These are phyloP conservation scores for Cerrena zonata DNA, from an alignment of 1,284 basidiomycete species.

Conservation along the genomic window DNA sequence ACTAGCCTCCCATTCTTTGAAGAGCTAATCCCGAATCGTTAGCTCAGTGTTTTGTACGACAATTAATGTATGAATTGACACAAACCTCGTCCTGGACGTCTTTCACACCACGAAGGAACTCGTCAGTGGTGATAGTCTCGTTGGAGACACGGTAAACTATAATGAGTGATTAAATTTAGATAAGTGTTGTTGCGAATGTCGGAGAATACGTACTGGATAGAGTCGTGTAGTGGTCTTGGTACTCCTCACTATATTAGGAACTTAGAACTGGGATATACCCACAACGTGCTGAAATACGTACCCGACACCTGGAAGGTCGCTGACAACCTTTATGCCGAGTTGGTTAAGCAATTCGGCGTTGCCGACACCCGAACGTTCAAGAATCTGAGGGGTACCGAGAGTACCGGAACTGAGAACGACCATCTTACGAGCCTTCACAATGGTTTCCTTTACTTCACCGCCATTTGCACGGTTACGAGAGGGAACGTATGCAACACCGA, in stretches of 20 bases:
- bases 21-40: constrained; percentile 42
- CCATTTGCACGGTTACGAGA: constrained; percentile 51
- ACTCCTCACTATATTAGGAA: constrained; percentile 47
- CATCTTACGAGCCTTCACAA: constrained; percentile 57
- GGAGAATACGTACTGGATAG: constrained; percentile 43
- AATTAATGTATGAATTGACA: background rate
- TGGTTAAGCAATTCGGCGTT: constrained; percentile 48
- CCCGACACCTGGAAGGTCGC: constrained; percentile 68
- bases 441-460: constrained; percentile 53
- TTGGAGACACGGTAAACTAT: constrained; percentile 66
- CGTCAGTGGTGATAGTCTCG: constrained; percentile 56
- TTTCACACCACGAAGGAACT: constrained; percentile 64
- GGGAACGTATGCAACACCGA: constrained; percentile 66
- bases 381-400: constrained; percentile 64
- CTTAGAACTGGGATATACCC: background rate
- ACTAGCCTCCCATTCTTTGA: constrained; percentile 62
- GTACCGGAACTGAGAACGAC: constrained; percentile 64
- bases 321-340: constrained; percentile 55
- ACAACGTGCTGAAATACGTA: constrained; percentile 28
- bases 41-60: too few species aligned
- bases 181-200: background rate
- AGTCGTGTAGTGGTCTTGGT: constrained; percentile 71
- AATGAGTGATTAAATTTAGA: background rate
- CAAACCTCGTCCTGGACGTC: constrained; percentile 48
- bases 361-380: constrained; percentile 68